Percentiles rank a stretch among this genome's conserved stretches.
These are phyloP conservation scores for Hypoxylon sp. DNA, from an alignment of 2,329 filamentous ascomycete species.

Conservation along the genomic window DNA sequence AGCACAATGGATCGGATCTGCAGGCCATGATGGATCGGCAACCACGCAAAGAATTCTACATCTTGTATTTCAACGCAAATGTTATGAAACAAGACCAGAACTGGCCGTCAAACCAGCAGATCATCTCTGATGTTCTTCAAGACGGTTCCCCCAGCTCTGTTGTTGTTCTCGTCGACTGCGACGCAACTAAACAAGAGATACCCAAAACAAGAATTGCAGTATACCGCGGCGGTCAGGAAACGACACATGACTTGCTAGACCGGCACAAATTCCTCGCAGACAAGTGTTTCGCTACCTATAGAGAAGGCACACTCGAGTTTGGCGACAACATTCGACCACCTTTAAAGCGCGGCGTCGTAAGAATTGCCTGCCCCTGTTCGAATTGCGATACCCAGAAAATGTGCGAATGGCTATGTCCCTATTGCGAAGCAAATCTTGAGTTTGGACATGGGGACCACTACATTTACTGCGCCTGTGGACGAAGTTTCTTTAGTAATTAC, in stretches of 20 bases:
- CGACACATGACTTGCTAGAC: not conserved
- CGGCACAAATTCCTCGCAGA: not conserved
- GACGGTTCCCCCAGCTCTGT: not conserved
- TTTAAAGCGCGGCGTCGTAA: not conserved
- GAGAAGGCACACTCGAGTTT: not conserved
- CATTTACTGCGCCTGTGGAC: not conserved
- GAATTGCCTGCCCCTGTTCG: not conserved
- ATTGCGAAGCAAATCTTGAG: conserved; percentile 2
- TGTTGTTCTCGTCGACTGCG: conserved; percentile 1
- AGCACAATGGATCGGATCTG: not conserved
- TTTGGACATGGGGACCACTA: not conserved
- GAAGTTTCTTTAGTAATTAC: not conserved
- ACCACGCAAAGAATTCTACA: not conserved
- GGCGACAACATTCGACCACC: not conserved
- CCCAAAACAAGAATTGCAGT: not conserved
- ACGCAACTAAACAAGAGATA: not conserved
- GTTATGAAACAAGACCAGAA: not conserved
- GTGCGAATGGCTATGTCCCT: not conserved
- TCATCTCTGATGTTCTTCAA: not conserved
- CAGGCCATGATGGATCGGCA: not conserved
- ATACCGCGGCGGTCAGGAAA: not conserved
- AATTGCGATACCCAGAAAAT: not conserved
- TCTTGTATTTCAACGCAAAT: not conserved
- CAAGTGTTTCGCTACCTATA: not conserved
- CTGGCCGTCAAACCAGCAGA: not conserved